A percentile compares a stretch with the other conserved stretches of the same genome.
phyloP scores from a whole-genome alignment of 2,329 filamentous ascomycete genomes.

The Daldinia sp. region DNA sequence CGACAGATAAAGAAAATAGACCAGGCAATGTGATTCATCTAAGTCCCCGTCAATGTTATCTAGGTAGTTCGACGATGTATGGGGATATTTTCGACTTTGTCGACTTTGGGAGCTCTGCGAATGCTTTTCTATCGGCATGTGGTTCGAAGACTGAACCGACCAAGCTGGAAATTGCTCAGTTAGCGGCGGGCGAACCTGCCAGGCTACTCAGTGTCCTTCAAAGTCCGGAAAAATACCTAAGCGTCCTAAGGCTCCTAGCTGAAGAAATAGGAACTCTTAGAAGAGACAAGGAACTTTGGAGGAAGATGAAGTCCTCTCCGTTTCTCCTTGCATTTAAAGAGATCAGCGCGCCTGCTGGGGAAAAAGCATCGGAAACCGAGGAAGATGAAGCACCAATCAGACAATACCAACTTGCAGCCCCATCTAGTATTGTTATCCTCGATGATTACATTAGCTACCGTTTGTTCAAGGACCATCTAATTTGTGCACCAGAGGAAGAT shows the following conservation, averaged over 20 bases:
- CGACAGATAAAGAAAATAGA: slow-evolving; percentile 50
- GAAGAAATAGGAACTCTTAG: slow-evolving; percentile 75
- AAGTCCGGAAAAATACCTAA: slow-evolving; percentile 84
- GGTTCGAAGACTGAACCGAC: slow-evolving; percentile 93
- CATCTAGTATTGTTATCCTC: slow-evolving; percentile 77
- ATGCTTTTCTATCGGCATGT: slow-evolving; percentile 85
- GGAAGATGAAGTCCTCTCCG: slow-evolving; percentile 74
- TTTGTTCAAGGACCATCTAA: slow-evolving; percentile 83
- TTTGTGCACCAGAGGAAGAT: slow-evolving; percentile 92
- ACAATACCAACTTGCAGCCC: slow-evolving; percentile 79
- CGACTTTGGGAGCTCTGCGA: slow-evolving; percentile 87
- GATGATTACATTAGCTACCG: slow-evolving; percentile 91
- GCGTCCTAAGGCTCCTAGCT: slow-evolving; percentile 80
- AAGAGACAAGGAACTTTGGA: slow-evolving; percentile 80
- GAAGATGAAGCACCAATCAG: slow-evolving; percentile 73
- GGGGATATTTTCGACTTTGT: slow-evolving; percentile 97
- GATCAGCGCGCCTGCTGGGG: slow-evolving; percentile 57
- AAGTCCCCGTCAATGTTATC: slow-evolving; percentile 77
- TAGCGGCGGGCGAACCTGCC: slow-evolving; percentile 85
- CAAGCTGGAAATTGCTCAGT: slow-evolving; percentile 81
- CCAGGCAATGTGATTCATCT: slow-evolving; percentile 60
- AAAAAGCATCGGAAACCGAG: slow-evolving; percentile 59
- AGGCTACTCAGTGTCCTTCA: slow-evolving; percentile 82
- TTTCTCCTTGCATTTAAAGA: slow-evolving; percentile 89
- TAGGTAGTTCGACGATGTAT: slow-evolving; percentile 76